Conservation (phyloP, 331 rosid species). For the Cucumis variabilis region DNA sequence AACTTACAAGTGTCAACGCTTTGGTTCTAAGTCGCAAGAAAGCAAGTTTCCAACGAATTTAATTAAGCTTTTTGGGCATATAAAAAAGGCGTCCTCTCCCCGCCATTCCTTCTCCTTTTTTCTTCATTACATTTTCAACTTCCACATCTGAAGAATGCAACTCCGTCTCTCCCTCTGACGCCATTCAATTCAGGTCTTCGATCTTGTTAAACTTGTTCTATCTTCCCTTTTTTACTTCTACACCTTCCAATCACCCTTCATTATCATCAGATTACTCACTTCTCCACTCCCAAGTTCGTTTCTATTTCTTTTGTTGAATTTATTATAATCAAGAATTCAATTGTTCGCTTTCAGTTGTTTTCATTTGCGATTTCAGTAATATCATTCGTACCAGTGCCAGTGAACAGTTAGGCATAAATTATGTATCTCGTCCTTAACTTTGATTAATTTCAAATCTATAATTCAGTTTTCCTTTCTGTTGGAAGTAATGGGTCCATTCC, state of each 20-base stretch:
- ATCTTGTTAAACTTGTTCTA: no score
- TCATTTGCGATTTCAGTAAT: no score
- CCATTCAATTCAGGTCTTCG: not conserved
- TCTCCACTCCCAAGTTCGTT: no score
- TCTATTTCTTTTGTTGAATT: no score
- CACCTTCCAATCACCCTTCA: no score
- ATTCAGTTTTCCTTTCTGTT: slow-evolving; percentile 22
- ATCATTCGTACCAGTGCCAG: not conserved
- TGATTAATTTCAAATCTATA: not conserved
- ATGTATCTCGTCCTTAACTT: not conserved
- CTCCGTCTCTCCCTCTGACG: not conserved
- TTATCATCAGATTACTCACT: no score
- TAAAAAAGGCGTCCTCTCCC: no score
- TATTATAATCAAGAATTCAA: no score
- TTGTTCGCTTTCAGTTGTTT: no score
- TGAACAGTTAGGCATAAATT: not conserved
- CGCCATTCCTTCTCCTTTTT: not conserved
- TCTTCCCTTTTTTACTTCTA: no score
- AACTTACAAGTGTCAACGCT: not conserved
- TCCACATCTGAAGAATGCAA: not conserved
- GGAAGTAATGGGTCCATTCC: slow-evolving; percentile 58
- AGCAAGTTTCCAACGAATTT: not conserved
- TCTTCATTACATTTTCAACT: not conserved
- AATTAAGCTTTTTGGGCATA: not conserved
- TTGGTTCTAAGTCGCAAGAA: not conserved